Evolutionary conservation across 345 rosid genomes (phyloP), one percentile per base, ranked within the genome.

Genomic region (Eucalyptus regnans): DNA sequence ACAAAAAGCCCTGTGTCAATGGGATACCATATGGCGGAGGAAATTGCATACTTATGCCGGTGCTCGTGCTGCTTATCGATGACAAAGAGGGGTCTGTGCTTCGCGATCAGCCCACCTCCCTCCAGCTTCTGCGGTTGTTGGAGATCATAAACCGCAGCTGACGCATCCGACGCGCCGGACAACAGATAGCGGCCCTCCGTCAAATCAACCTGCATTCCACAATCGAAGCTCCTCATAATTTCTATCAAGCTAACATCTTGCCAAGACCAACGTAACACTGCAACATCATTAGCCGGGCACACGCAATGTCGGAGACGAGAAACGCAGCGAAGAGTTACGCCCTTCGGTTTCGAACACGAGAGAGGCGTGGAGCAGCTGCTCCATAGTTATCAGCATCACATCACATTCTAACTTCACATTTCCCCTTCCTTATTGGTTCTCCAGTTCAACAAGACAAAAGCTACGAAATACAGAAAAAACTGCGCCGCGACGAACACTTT

Each of bases 21-120:
- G 60, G 99, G 97, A 93, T 98, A 98, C 99, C 99, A 98, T 25
- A 94, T 90, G 81, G 99, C 99, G 25, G 97, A 94, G 79, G 99
- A 94, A 51, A 98, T 88, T 25, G 99, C 95, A 90, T 87, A 95
- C 88, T 94, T 94, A 92, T 98, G 99, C 9, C 96, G 98, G 49
- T 91, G 89, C 90, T 92, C 93, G 20, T 95, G 97, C 87, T 95
- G 98, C 94, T 95, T 98, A 91, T 96, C 99, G 22, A 98, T 88
- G 86, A 93, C 83, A 90, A 98, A 93, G 31, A 98, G 23, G 89
- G 91, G 93, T 92, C 90, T 93, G 95, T 97, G 99, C 93, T 95
- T 97, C 15, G 94, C 96, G 66, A 97, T 95, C 86, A 92, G 88
- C 86, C 96, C 97, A 68, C 93, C 95, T 87, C 95, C 98, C 89